Percentiles rank a stretch among this genome's conserved stretches.
Evolutionary conservation across 345 rosid genomes (phyloP).

Genomic region (Trapa incisa): DNA sequence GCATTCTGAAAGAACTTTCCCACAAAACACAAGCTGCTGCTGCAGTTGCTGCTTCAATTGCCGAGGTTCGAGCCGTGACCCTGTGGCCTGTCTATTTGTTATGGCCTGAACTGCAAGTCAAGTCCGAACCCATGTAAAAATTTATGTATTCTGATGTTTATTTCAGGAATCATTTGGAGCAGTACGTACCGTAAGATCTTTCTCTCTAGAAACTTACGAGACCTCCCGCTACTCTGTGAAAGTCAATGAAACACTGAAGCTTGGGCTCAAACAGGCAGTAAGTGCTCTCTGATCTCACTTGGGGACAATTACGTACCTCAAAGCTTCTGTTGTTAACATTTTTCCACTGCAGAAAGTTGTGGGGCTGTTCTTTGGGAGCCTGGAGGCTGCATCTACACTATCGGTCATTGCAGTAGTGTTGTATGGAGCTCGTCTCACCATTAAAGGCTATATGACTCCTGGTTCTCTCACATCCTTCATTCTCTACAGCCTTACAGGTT

Average conservation of each 20-base stretch:
- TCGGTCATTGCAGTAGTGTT: constrained; percentile 70
- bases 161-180: constrained; percentile 91
- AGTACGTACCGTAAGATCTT: constrained; percentile 83
- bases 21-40: constrained; percentile 94
- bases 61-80: constrained; percentile 44
- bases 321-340: neutral
- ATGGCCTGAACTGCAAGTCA: no score
- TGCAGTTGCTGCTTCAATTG: constrained; percentile 87
- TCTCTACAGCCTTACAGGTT: constrained; percentile 93
- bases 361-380: constrained; percentile 71
- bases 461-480: constrained; percentile 94
- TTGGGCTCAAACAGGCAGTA: constrained; percentile 88
- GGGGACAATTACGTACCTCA: constrained; percentile 2
- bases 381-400: constrained; percentile 72
- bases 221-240: constrained; percentile 60
- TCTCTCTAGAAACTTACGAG: constrained; percentile 67
- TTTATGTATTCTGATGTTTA: neutral
- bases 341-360: constrained; percentile 31
- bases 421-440: constrained; percentile 81
- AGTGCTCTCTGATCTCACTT: constrained; percentile 12
- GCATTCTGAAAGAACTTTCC: constrained; percentile 77
- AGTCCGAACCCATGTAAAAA: neutral
- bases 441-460: constrained; percentile 64
- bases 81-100: neutral
- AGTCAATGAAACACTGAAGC: constrained; percentile 75